Evolutionary conservation across 1,284 basidiomycete genomes (phyloP), one percentile per base, ranked within the genome.

Genomic region (Rhodotorula sp.): DNA sequence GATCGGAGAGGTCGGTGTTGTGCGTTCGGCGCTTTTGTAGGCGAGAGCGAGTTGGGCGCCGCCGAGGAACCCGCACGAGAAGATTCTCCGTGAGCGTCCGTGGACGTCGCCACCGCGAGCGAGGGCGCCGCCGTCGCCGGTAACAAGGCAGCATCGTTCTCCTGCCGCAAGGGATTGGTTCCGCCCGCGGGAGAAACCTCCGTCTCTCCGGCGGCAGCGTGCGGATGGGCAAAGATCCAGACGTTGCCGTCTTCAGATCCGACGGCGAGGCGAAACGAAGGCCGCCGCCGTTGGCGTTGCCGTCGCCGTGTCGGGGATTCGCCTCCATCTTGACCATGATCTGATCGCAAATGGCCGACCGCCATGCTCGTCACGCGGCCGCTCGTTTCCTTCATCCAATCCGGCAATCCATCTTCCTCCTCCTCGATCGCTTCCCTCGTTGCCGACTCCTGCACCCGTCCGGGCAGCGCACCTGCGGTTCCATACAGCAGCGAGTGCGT

Each of bases 171-270:
- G 38, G 38, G 1, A 10, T 43, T 10, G 38, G 38, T 12, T 43
- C 38, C 38, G 38, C 38, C 10, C 10, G 38, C 12, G 38, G 2
- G 38, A 43, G 38, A 14, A 43, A 12, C 38, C 38, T 43, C 38
- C 8, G 38, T 43, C 10, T 12, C 38, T 43, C 10, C 38, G 38
- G 31, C 23, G 28, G 34, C 6, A 34, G 28, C 26, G 3, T 43
- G 48, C 18, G 58, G 59, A 3, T 64, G 64, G n/a, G 64, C 68
- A 52, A 76, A 74, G n/a, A 76, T 23, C 73, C 73, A 74, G 8
- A 72, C 49, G 2, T 49, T 55, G 7, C 75, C 73, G 43, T 76
- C 75, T 56, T 68, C 64, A 34, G 61, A 71, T 2, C 75, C 75
- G 3, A 54, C 70, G 1, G 59, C 70, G 7, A 76, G 61, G 26